Evolutionary conservation across 352 stramenopile species (phyloP).

Genomic region (Pythium myriotylum): DNA sequence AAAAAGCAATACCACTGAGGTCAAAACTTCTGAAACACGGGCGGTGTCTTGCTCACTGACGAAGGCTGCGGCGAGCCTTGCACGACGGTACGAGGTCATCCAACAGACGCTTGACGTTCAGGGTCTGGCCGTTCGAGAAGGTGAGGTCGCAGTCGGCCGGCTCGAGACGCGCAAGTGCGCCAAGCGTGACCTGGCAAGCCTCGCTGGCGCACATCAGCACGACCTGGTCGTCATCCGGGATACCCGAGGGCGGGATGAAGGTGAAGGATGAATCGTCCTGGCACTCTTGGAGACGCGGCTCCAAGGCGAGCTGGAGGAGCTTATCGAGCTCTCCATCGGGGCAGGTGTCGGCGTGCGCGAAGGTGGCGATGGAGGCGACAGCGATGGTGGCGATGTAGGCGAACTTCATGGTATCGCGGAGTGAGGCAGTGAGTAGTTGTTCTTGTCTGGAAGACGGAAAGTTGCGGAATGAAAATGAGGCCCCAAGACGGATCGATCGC

Average conservation of each 20-base stretch:
- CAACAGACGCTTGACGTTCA: conserved; percentile 51
- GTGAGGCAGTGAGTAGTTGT: not conserved
- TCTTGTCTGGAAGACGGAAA: not conserved
- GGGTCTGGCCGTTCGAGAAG: conserved; percentile 38
- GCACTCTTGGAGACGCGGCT: conserved; percentile 3
- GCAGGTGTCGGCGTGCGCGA: conserved; percentile 3
- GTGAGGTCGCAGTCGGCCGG: conserved; percentile 46
- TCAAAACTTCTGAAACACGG: too few species aligned
- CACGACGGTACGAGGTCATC: conserved; percentile 46
- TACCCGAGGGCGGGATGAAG: conserved; percentile 16
- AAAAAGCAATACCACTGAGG: too few species aligned
- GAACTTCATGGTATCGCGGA: conserved; percentile 12
- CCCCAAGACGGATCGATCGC: too few species aligned
- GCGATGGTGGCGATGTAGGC: not conserved
- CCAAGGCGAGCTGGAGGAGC: conserved; percentile 3
- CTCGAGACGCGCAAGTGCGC: conserved; percentile 31
- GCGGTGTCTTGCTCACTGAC: too few species aligned
- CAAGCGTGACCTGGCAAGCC: conserved; percentile 26
- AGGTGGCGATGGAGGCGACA: conserved; percentile 11
- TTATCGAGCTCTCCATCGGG: not conserved
- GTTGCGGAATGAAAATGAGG: conserved; percentile 11
- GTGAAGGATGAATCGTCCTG: conserved; percentile 5
- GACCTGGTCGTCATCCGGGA: not conserved
- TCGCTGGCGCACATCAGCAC: conserved; percentile 14
- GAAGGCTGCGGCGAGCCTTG: conserved; percentile 16